Percentiles rank a stretch among this genome's conserved stretches.
These are phyloP conservation scores for Paspalum notatum DNA, from an alignment of 176 grass and related monocot genomes.

Conservation along the genomic window DNA sequence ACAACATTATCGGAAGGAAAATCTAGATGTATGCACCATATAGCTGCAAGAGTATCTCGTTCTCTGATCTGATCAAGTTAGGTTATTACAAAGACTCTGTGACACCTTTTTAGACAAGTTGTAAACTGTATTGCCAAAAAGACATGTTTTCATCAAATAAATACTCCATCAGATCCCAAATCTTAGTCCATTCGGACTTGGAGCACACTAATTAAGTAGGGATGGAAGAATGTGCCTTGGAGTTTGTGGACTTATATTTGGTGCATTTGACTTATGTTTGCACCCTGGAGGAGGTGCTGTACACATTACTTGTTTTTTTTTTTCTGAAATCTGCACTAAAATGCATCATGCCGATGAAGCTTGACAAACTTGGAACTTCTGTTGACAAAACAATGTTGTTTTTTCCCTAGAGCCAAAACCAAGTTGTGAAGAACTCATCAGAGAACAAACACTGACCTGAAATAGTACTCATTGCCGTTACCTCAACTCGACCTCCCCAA, in stretches of 20 bases:
- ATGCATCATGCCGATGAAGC: neutral
- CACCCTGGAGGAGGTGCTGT: neutral
- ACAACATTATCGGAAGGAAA: neutral
- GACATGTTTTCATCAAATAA: neutral
- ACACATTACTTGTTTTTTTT: neutral
- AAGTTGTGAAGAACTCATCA: conserved; percentile 7
- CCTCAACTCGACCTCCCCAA: conserved; percentile 93
- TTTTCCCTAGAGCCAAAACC: conserved; percentile 4
- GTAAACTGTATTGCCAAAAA: too few species aligned
- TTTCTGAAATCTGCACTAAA: conserved; percentile 10
- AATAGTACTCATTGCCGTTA: conserved; percentile 94
- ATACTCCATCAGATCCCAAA: too few species aligned
- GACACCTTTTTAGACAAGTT: too few species aligned
- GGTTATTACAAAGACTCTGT: neutral
- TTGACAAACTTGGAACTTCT: conserved; percentile 5
- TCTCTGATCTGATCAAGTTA: neutral
- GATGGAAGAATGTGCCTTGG: too few species aligned
- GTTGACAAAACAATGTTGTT: conserved; percentile 5
- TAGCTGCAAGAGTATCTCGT: neutral
- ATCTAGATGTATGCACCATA: neutral
- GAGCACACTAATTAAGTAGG: too few species aligned
- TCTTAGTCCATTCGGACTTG: too few species aligned
- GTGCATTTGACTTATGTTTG: too few species aligned
- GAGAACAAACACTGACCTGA: conserved; percentile 74
- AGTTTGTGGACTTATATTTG: too few species aligned